phyloP scores from a whole-genome alignment of 1,139 yeast species.

The Pichiaceae sp. region DNA sequence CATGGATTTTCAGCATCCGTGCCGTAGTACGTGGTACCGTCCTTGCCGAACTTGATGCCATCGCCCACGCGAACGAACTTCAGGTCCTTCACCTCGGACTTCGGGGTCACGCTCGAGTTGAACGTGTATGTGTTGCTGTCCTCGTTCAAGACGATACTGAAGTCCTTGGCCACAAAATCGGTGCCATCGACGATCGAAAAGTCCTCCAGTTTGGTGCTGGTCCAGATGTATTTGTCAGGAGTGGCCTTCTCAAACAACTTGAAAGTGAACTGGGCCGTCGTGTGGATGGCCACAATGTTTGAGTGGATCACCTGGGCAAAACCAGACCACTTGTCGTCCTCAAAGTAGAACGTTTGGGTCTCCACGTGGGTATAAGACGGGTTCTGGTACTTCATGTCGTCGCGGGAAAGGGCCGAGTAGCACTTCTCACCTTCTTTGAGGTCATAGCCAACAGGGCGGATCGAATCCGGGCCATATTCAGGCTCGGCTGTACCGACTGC shows the following conservation, averaged over 20 bases:
- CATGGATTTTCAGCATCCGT: constrained; percentile 77
- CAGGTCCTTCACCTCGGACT: constrained; percentile 61
- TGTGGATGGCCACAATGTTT: constrained; percentile 78
- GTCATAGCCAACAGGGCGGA: constrained; percentile 66
- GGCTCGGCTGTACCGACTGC: constrained; percentile 98
- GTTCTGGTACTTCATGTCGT: constrained; percentile 67
- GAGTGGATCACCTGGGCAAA: constrained; percentile 94
- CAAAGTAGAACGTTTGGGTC: constrained; percentile 86
- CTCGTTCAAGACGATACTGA: constrained; percentile 54
- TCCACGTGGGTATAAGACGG: constrained; percentile 88
- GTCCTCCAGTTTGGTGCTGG: constrained; percentile 81
- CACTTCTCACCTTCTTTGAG: constrained; percentile 38
- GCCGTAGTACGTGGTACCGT: constrained; percentile 82
- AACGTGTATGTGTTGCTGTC: constrained; percentile 44
- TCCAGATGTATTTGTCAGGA: constrained; percentile 61
- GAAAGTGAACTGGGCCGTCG: constrained; percentile 93
- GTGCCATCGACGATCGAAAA: constrained; percentile 63
- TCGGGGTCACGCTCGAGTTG: constrained; percentile 58
- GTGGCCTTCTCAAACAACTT: constrained; percentile 53
- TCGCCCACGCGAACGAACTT: constrained; percentile 54
- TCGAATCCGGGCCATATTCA: constrained; percentile 87
- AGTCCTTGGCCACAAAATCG: constrained; percentile 67
- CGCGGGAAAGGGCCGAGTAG: constrained; percentile 42
- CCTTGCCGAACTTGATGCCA: constrained; percentile 84
- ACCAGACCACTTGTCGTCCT: constrained; percentile 60